Evolutionary conservation across 1,139 yeast species (phyloP), one percentile per base, ranked within the genome.

Genomic region (Chernovozyma sophiae-reginae): DNA sequence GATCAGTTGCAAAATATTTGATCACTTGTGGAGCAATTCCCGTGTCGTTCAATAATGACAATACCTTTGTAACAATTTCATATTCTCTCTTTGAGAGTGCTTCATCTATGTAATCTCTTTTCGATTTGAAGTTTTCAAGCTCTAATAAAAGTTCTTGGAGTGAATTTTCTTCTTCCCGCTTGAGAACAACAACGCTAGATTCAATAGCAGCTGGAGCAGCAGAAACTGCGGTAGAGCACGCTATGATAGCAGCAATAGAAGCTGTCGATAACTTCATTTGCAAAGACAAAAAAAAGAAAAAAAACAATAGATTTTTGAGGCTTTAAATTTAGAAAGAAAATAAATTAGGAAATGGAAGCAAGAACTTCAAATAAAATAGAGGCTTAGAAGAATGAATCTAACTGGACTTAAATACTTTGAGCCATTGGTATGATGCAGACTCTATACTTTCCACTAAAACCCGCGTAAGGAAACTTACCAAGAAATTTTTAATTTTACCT

Each of bases 61-160:
- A 67, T 12, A 68, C 68, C 39, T 62, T 58, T 37, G 75, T 69
- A 32, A 68, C 74, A 43, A 69, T 60, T 40, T 56, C 51, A 43
- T 61, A 60, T 40, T 66, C 65, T 49, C 63, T 60, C 39, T 55
- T 51, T 29, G 53, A 46, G 25, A 66, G 48, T 20, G 48, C 57
- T 11, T 40, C 41, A 30, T 55, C 53, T 26, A 57, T 44, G 25
- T 53, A 58, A 35, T 61, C 67, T 49, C 73, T 62, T 47, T 64
- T 64, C 14, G 48, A 40, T 39, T 51, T 58, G 40, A 39, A 43
- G 10, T 41, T 33, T 40, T 48, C 43, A 43, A 62, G 44, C 25
- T 53, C 51, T 13, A 52, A 46, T 31, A 62, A 47, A 51, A 20
- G 49, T 33, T 27, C n/a, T 15, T 31, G 25, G 13, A 35, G n/a